A percentile compares a stretch with the other conserved stretches of the same genome.
Conservation (phyloP, 2,329 filamentous ascomycete species). For the Aspergillus jensenii region DNA sequence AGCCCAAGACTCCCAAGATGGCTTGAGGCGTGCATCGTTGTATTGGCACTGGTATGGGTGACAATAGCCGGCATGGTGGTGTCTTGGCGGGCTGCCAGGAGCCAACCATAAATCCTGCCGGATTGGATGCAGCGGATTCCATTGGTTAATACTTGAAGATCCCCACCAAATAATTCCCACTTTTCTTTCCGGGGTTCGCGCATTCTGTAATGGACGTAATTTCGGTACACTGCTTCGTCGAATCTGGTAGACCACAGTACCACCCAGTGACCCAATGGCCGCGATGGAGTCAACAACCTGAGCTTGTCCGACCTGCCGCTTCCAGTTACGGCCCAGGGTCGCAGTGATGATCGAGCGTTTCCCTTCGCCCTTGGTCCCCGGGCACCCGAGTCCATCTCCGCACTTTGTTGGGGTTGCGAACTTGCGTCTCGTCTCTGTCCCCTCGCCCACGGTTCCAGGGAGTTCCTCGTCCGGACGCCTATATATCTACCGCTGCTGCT, state of each 20-base stretch:
- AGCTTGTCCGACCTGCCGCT: background rate
- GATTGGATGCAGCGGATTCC: too few species aligned
- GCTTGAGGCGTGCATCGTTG: background rate
- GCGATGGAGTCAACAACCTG: too few species aligned
- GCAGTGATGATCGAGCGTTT: conserved; percentile 11
- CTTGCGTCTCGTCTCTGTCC: background rate
- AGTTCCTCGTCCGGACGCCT: background rate
- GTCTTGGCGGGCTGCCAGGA: background rate
- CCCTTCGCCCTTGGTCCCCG: conserved; percentile 18
- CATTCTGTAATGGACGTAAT: background rate
- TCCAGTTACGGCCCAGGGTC: background rate
- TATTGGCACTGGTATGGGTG: background rate
- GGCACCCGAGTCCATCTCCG: background rate
- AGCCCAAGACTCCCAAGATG: background rate
- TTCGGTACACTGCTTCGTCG: background rate
- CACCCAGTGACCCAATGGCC: too few species aligned
- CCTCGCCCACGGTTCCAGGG: background rate
- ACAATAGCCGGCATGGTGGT: too few species aligned
- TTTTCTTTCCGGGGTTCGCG: conserved; percentile 6
- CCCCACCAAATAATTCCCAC: background rate
- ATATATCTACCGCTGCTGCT: background rate
- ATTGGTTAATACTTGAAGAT: conserved; percentile 2
- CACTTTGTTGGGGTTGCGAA: background rate
- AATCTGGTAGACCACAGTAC: background rate
- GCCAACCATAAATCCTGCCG: conserved; percentile 11